Base-by-base conservation (phyloP, 2,329 filamentous ascomycete species). In the Botrytis aclada region DNA sequence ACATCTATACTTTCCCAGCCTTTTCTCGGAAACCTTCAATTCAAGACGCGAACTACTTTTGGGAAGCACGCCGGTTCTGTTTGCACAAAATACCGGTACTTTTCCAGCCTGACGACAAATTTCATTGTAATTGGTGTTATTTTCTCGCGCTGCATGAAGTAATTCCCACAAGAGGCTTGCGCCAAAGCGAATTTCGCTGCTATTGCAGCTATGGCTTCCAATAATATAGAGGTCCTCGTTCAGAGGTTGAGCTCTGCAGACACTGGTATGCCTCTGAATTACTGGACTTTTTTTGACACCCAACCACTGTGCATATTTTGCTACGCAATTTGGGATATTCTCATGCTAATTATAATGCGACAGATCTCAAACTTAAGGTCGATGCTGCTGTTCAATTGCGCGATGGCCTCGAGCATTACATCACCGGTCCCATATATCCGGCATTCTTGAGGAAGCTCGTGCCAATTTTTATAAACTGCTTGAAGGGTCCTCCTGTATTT, bases 341-440 rank as follows among this genome's bases (percentile, higher is more conserved):
- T 43, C 25, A 56, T 72, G 45, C 77, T 79, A 63, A 77, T 34
- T 69, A 60, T 56, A 62, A 67, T 37, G 54, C 70, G 60, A 78
- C 70, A 97, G 96, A 98, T 84, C 84, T 91, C 73, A 93, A 93
- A 84, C 84, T 90, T 73, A 97, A 95, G 84, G 88, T 92, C 75
- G 93, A 94, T 79, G 90, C 94, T 76, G 94, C 95, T 75, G 90
- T 91, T 70, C 92, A 95, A 77, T 86, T 99, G 79, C 93, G 96
- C 81, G 97, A 99, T 83, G 94, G 89, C 79, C 90, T 98, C 77
- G 97, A 99, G 77, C 88, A 94, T 80, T 97, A 96, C 84, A 94
- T 92, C 71, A 89, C 89, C 79, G 91, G 93, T 70, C 86, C 88
- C 72, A 90, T 90, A 78, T 99, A 98, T 82, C 84, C 88, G 41